Evolutionary conservation across 73 alveolate genomes (phyloP), one percentile per base, ranked within the genome.

Genomic region (Paramecium sonneborni): DNA sequence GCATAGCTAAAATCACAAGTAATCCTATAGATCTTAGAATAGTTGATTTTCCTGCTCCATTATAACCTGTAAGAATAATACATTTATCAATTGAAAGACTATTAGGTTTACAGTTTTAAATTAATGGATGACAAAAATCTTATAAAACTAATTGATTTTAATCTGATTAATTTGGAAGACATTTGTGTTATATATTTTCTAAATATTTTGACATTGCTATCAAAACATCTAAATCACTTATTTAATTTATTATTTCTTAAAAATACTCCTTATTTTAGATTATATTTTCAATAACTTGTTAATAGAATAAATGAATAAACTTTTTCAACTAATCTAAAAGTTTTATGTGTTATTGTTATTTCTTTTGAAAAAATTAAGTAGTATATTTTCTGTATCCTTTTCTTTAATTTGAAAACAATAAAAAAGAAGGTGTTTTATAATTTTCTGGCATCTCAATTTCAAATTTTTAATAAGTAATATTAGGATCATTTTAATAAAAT

Each of bases 31-130:
- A 23, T 79, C 90, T 79, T 0, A 79, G 32, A 24, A 79, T 20
- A 11, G 90, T 79, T 24, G 90, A 79, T 79, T 79, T 79, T 21
- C 90, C 90, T 20, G 69, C 90, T 5, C 90, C 90, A 79, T 79
- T 21, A 20, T 39, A 39, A 41, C 90, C 90, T 24, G 90, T 43
- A 11, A 79, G n/a, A 2, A 44, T 41, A 39, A 79, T 43, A 39
- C 62, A 23, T 38, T 79, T 30, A 5, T 44, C 32, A 12, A 79
- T 23, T 0, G 0, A 34, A 1, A 79, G 28, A 18, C 5, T 8
- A 79, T 79, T 79, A 20, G 90, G 55, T 11, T 32, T 6, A 44
- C 76, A 43, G 10, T 46, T 41, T 24, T 43, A 21, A 24, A 79
- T 79, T 46, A 79, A 79, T 23, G 90, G 90, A 20, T 79, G 90